Evolutionary conservation across 306 rosid species (phyloP).

Genomic region (Hippophae tibetana): DNA sequence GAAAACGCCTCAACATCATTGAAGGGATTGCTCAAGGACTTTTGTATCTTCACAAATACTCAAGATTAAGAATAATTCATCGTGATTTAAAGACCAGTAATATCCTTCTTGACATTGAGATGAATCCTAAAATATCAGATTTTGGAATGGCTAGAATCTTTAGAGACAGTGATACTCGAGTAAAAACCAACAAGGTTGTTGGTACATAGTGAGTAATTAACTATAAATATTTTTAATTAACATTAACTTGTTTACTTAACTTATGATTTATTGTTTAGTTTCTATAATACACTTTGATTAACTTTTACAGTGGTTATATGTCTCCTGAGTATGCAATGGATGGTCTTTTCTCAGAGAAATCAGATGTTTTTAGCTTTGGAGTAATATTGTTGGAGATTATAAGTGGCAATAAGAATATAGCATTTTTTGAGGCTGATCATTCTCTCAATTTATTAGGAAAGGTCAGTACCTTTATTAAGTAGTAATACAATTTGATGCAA

Average conservation of each 20-base stretch:
- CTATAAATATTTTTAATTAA: no score
- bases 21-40: constrained; percentile 23
- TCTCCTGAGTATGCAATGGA: constrained; percentile 13
- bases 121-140: constrained; percentile 15
- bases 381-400: constrained; percentile 1
- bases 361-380: constrained; percentile 11
- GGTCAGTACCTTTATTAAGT: background rate
- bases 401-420: constrained; percentile 8
- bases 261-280: background rate
- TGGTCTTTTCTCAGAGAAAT: constrained; percentile 9
- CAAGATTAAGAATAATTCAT: constrained; percentile 17
- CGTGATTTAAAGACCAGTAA: constrained; percentile 13
- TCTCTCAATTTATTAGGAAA: constrained; percentile 12
- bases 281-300: background rate
- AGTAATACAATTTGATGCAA: no score
- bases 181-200: constrained; percentile 10
- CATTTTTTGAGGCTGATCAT: constrained; percentile 14
- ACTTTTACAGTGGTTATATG: constrained; percentile 10
- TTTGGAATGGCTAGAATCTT: constrained; percentile 19
- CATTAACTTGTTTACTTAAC: background rate
- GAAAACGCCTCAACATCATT: constrained; percentile 3
- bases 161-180: constrained; percentile 3
- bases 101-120: constrained; percentile 5
- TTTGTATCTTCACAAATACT: constrained; percentile 19
- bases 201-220: constrained; percentile 14